Evolutionary conservation across 352 stramenopile species (phyloP), one percentile per base, ranked within the genome.

Genomic region (Phytophthora colocasiae): DNA sequence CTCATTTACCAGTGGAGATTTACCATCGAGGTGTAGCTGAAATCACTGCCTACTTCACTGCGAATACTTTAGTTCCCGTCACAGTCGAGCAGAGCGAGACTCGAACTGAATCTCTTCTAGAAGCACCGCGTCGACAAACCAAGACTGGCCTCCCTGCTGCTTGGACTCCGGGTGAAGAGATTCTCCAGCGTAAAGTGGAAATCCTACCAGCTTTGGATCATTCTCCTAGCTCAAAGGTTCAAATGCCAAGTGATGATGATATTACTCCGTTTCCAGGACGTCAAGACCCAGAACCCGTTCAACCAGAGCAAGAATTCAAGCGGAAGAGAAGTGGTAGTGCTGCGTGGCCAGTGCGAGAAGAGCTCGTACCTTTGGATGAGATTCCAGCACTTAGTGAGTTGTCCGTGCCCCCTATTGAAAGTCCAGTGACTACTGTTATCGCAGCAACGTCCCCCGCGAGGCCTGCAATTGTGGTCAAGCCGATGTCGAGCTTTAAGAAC

Each of bases 1-100:
- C 68, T 5, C 57, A 55, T 46, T 26, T 76, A 12, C 63, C 68
- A 11, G 29, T 69, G 10, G 66, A 73, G n/a, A 61, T 79, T 40
- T 70, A 71, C 29, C 53, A 56, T 43, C 24, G 29, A 50, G 67
- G 62, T 47, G 34, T 58, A 15, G 19, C 44, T 1, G 63, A 60
- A 17, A 69, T 70, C 11, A 17, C 54, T 22, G 19, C 45, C 2
- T 73, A 63, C n/a, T 76, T 73, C 22, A 57, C 57, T 5, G 15
- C 63, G 19, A 69, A 69, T 49, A 58, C 40, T 1, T 27, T 68
- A 4, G 34, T 66, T 1, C 56, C 58, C 4, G 40, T 66, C 45
- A 11, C 27, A 22, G 41, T 62, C 4, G 56, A 67, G 22, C 27
- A 49, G 11, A 61, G 22, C 27, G 55, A 71, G 24, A 9, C 58